phyloP scores from a whole-genome alignment of 495 filamentous ascomycete genomes.

The Pseudomonodictys pantanalensis region DNA sequence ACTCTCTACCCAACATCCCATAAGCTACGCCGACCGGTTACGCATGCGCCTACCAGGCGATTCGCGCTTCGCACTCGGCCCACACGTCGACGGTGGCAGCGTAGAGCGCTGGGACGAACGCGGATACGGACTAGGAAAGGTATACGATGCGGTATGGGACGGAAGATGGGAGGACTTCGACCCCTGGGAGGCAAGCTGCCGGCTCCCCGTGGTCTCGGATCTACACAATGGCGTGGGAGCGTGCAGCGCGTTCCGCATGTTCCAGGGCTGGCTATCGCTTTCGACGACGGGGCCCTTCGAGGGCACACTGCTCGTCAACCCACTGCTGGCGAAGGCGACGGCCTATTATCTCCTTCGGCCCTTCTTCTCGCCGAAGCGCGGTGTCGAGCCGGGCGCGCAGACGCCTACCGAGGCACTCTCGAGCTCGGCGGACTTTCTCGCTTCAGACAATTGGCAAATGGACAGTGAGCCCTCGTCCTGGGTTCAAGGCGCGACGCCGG shows the following conservation, averaged over 20 bases:
- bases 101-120: slow-evolving; percentile 83
- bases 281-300: slow-evolving; percentile 67
- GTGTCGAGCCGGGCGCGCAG: slow-evolving; percentile 16
- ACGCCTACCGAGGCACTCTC: slow-evolving; percentile 33
- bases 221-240: slow-evolving; percentile 79
- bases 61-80: slow-evolving; percentile 75
- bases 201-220: slow-evolving; percentile 67
- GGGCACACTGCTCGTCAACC: slow-evolving; percentile 82
- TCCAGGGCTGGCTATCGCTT: slow-evolving; percentile 85
- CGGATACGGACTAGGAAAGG: slow-evolving; percentile 66
- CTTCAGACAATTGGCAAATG: slow-evolving; percentile 51
- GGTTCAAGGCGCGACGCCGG: slow-evolving; percentile 74
- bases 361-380: slow-evolving; percentile 63
- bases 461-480: slow-evolving; percentile 48
- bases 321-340: slow-evolving; percentile 67
- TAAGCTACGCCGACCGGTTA: slow-evolving; percentile 77
- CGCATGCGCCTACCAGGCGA: slow-evolving; percentile 77
- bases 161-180: slow-evolving; percentile 82
- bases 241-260: slow-evolving; percentile 83
- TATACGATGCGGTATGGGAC: slow-evolving; percentile 69
- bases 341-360: slow-evolving; percentile 82
- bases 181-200: slow-evolving; percentile 70
- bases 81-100: slow-evolving; percentile 80
- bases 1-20: slow-evolving; percentile 59
- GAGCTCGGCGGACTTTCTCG: slow-evolving; percentile 45